Conservation (phyloP, 1,139 yeast species). For the Blastobotrys aristatus region DNA sequence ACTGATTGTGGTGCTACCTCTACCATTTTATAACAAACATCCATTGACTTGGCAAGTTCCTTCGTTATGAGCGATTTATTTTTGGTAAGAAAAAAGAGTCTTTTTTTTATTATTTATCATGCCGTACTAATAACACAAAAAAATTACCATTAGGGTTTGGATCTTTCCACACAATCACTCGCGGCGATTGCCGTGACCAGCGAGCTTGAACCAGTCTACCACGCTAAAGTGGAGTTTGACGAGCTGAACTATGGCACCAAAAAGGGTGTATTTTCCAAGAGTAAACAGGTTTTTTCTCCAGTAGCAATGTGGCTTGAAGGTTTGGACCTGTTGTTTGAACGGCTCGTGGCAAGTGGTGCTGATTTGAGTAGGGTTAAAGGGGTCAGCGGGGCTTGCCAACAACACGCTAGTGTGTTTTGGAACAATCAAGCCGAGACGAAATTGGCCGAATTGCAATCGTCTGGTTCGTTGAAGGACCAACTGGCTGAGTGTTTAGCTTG, state of each 20-base stretch:
- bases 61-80: constrained; percentile 7
- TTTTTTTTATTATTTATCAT: not conserved
- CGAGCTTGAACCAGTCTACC: constrained; percentile 47
- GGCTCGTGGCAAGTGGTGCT: constrained; percentile 47
- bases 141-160: constrained; percentile 50
- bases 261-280: constrained; percentile 65
- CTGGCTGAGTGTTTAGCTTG: constrained; percentile 49
- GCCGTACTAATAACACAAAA: constrained; percentile 8
- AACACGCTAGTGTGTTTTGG: constrained; percentile 90
- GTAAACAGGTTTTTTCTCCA: constrained; percentile 53
- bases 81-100: constrained; percentile 8
- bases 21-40: constrained; percentile 47
- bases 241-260: constrained; percentile 57
- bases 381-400: constrained; percentile 85
- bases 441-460: constrained; percentile 30
- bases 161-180: constrained; percentile 84
- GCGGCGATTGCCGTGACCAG: constrained; percentile 61
- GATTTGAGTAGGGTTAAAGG: constrained; percentile 61
- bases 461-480: constrained; percentile 18
- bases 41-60: constrained; percentile 40
- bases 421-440: constrained; percentile 43
- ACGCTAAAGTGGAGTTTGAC: constrained; percentile 71
- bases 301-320: constrained; percentile 90
- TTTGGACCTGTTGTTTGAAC: constrained; percentile 55
- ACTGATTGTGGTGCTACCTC: constrained; percentile 49